Base-by-base conservation (phyloP, 345 rosid genomes). In the Salix koriyanagi region DNA sequence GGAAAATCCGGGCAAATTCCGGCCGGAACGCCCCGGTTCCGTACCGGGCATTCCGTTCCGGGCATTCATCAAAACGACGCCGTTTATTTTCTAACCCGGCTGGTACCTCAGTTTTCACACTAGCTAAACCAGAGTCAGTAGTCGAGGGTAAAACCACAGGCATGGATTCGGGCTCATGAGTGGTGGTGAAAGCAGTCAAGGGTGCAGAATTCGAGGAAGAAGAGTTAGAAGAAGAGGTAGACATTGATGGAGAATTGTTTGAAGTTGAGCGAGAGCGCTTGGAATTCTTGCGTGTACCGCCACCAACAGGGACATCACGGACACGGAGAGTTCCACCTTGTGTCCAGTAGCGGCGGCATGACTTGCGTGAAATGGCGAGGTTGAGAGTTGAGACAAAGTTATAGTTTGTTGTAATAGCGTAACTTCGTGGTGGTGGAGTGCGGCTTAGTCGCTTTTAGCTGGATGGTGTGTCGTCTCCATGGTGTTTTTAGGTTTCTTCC, bases 311-410 rank as follows among this genome's bases (percentile, higher is more conserved):
- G 62, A 89, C 87, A 73, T 88, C 84, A 23, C 93, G 91, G 69
- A 89, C n/a, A n/a, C n/a, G n/a, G n/a, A n/a, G 93, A 48, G 93
- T 81, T 44, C 93, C 93, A n/a, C 93, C 93, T 4, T 88, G 87
- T 26, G 93, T 89, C 93, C 93, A 89, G 89, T 88, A 89, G 16
- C 93, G 93, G 70, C 93, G 91, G 79, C 93, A 88, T 10, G 83
- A 65, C 82, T 89, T 88, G 87, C 91, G 88, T n/a, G 87, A 86
- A 89, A 80, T 89, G 86, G 41, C 92, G 92, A 19, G 92, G 25
- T 25, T 25, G 25, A 25, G 25, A 25, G 92, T 84, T 87, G 92
- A 52, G 89, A 76, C 73, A 87, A 83, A n/a, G 80, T 88, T 25
- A 25, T 25, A 25, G 25, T 25, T 25, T 25, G 25, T 25, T 25